Base-by-base conservation (phyloP, 306 rosid species). In the Prunus dulcis region DNA sequence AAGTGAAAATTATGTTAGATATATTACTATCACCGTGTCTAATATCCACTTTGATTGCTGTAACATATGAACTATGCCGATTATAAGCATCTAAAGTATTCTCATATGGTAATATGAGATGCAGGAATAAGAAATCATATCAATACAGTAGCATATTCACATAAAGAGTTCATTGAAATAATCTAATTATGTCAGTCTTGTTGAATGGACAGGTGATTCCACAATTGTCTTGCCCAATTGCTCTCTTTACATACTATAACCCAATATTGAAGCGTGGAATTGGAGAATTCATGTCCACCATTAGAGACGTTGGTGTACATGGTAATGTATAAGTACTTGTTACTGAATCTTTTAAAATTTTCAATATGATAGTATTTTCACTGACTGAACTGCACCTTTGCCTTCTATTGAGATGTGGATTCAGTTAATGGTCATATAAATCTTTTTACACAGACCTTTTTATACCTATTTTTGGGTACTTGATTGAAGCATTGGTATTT, bases 201-300 rank as follows among this genome's bases (percentile, higher is more conserved):
- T 47, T 78, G 76, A 72, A 67, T 83, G 79, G 47, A 62, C 84
- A 92, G 98, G 98, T 95, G 77, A 78, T 88, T 84, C 98, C 98
- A 1, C 88, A 90, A 38, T 64, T 95, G 73, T 89, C 97, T 67
- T 89, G 91, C 80, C 98, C 98, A 30, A 72, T 95, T 82, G 93
- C 98, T 46, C 72, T 95, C 67, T 95, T 95, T 78, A 3, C 97
- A 13, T 95, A 95, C 76, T 95, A 95, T 85, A 92, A 95, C 84
- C 96, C 96, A 5, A 91, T 94, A 84, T 87, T 94, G 79, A 94
- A 85, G 91, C 96, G 95, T 51, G 98, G 97, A 47, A 80, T 88
- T 49, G 86, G 38, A 23, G 85, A 75, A 55, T 95, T 95, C 81
- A 92, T 95, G 98, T 73, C 93, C 71, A 85, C 72, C 20, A 43